Conservation (phyloP, 192 early-diverging fungal genomes). For the Podila epicladia region DNA sequence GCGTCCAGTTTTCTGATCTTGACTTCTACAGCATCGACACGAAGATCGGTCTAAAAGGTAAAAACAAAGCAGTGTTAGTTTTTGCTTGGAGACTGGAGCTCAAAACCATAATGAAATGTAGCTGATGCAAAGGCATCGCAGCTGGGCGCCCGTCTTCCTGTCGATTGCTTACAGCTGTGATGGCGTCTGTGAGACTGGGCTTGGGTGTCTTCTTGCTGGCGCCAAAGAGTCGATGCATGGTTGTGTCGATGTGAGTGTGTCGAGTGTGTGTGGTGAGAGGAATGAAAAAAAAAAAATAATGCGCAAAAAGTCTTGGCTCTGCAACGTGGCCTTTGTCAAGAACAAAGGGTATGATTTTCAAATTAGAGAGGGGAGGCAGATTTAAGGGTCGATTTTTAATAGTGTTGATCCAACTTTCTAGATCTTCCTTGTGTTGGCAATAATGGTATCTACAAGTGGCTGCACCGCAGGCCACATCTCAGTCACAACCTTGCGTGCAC, state of each 20-base stretch:
- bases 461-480: constrained; percentile 15
- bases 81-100: background rate
- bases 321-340: background rate
- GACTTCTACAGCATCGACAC: constrained; percentile 89
- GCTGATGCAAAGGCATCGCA: background rate
- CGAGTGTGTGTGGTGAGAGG: background rate
- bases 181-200: constrained; percentile 90
- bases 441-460: constrained; percentile 9
- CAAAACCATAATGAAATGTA: background rate
- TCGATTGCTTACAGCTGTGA: constrained; percentile 63
- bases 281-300: background rate
- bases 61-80: background rate
- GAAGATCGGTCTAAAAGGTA: constrained; percentile 75
- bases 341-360: background rate
- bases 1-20: constrained; percentile 96
- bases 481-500: constrained; percentile 11
- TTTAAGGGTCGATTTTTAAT: background rate
- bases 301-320: background rate
- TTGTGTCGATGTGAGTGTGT: background rate
- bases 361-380: background rate
- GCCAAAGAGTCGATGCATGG: constrained; percentile 93
- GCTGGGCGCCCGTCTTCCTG: background rate
- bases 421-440: constrained; percentile 18
- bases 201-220: constrained; percentile 86
- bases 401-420: background rate